These are phyloP conservation scores for Physcomitrellopsis africana DNA, from an alignment of 225 moss, liverwort and hornwort species.

Conservation along the genomic window DNA sequence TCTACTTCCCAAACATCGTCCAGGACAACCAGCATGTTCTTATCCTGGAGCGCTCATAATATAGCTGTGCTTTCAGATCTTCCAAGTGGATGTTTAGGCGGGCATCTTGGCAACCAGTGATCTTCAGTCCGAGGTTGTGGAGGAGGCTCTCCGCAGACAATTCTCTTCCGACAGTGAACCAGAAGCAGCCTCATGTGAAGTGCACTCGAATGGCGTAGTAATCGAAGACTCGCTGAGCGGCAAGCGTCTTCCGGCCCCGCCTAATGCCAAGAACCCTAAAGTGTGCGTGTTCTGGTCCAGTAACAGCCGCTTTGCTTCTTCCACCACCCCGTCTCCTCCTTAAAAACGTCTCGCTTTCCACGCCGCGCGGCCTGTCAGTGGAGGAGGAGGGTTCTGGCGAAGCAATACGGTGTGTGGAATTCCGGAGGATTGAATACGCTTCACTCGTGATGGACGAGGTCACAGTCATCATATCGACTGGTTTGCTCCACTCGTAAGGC, in stretches of 20 bases:
- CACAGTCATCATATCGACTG: conserved; percentile 17
- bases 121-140: not conserved
- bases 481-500: not conserved
- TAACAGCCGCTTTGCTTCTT: conserved; percentile 11
- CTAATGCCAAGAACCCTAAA: conserved; percentile 2
- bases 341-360: conserved; percentile 21
- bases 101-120: not conserved
- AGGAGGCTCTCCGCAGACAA: not conserved
- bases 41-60: not conserved
- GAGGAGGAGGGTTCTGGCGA: not conserved
- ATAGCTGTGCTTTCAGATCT: not conserved
- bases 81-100: not conserved
- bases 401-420: not conserved
- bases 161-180: conserved; percentile 20
- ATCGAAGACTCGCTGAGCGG: conserved; percentile 23
- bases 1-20: conserved; percentile 29
- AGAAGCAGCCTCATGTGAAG: conserved; percentile 31
- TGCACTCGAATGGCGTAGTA: conserved; percentile 7
- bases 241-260: conserved; percentile 26
- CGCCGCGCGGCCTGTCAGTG: not conserved
- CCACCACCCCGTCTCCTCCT: conserved; percentile 30
- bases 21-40: conserved; percentile 22
- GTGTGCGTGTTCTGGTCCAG: not conserved
- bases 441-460: not conserved
- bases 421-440: conserved; percentile 7